Base-by-base conservation (phyloP, 164 flowering plant species). In the Houttuynia cordata region DNA sequence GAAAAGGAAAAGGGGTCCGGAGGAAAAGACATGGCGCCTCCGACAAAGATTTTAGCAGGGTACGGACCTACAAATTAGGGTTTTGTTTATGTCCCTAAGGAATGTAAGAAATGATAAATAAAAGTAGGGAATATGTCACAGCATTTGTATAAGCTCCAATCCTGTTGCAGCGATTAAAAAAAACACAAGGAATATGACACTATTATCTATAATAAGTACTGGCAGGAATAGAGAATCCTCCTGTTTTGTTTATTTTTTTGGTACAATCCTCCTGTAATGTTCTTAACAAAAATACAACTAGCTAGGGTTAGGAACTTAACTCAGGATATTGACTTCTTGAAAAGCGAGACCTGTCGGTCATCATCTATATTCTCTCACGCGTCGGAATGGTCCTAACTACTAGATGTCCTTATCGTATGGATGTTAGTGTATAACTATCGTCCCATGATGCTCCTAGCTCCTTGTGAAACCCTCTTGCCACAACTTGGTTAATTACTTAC, bases 1-100 rank as follows among this genome's bases (percentile, higher is more conserved):
- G 39, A 45, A 69, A 57, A 25, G 59, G 34, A 37, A 47, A 65
- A 65, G 58, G 73, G 74, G 81, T 74, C 81, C 78, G 76, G 53
- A 64, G 76, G 76, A 65, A 80, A 75, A 65, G 75, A 70, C 78
- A 76, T 58, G 76, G 67, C 50, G 68, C 64, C 70, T 42, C 79
- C 69, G 79, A 72, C 81, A 80, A 70, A 78, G 79, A 70, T 78
- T 72, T 71, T 69, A 53, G 72, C 67, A 64, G 76, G 15, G 58
- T 41, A 65, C 55, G 51, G 69, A 64, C 62, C 68, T 66, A 59
- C 63, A 67, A 66, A 67, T 71, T 59, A 75, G 78, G 71, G 68
- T 57, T 69, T 62, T 63, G 51, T 67, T 67, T 66, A 58, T 67
- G 59, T 64, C 66, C 60, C 57, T 42, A 53, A 64, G 73, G 75